These are phyloP conservation scores for Asterophora lycoperdoides DNA, from an alignment of 768 basidiomycete species.

Conservation along the genomic window DNA sequence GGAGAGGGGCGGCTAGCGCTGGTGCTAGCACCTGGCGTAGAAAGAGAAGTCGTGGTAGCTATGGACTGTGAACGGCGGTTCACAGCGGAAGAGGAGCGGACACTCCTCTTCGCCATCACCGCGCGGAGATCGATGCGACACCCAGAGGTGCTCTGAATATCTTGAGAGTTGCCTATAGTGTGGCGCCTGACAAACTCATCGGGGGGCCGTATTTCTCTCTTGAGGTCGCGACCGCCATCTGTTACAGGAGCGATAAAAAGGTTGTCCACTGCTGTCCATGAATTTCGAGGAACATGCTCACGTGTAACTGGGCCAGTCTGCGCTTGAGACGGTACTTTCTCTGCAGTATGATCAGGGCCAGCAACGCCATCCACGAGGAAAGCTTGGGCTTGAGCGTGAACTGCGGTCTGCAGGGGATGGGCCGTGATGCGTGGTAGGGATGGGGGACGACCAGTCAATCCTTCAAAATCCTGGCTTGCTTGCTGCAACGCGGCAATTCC, in stretches of 20 bases:
- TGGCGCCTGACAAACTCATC: slow-evolving; percentile 5
- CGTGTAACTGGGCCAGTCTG: not conserved
- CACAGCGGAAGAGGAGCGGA: slow-evolving; percentile 4
- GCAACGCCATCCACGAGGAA: no score
- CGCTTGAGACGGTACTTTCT: no score
- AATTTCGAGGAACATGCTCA: slow-evolving; percentile 5
- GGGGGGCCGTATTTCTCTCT: not conserved
- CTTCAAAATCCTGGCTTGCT: not conserved
- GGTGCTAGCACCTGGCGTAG: not conserved
- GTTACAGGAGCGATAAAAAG: slow-evolving; percentile 1
- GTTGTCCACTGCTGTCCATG: slow-evolving; percentile 13
- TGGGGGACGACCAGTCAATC: not conserved
- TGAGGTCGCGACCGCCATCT: not conserved
- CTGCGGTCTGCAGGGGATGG: not conserved
- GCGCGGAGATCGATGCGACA: slow-evolving; percentile 17
- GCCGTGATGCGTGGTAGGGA: not conserved
- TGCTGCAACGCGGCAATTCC: not conserved
- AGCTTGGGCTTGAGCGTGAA: no score
- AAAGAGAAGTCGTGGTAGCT: not conserved
- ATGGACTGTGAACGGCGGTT: not conserved
- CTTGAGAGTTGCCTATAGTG: slow-evolving; percentile 5
- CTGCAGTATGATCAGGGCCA: no score
- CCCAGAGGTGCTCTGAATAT: not conserved
- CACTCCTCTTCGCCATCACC: slow-evolving; percentile 11
- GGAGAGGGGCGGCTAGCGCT: not conserved